phyloP scores from a whole-genome alignment of 2,329 filamentous ascomycete species.

The Metarhizium sp. region DNA sequence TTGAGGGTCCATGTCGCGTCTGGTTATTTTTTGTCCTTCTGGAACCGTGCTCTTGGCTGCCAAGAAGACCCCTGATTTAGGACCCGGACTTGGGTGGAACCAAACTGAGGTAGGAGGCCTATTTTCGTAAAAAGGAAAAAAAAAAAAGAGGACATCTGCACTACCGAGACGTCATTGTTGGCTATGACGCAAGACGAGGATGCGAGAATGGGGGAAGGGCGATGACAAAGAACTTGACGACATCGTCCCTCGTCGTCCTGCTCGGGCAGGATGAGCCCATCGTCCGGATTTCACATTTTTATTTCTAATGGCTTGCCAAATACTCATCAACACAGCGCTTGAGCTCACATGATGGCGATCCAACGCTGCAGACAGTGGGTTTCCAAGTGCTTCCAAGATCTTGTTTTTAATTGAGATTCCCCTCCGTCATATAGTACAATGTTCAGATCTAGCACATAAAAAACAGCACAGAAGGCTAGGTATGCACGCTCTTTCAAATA shows the following conservation, averaged over 20 bases:
- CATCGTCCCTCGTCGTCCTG: too few relatives aligned
- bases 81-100: background rate
- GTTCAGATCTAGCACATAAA: background rate
- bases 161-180: background rate
- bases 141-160: background rate
- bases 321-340: too few relatives aligned
- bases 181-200: background rate
- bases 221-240: background rate
- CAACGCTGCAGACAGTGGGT: too few relatives aligned
- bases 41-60: background rate
- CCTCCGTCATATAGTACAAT: too few relatives aligned
- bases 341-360: too few relatives aligned
- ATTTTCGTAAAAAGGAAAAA: background rate
- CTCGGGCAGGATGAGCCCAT: too few relatives aligned
- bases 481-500: constrained; percentile 1
- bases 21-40: background rate
- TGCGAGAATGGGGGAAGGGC: background rate
- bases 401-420: too few relatives aligned
- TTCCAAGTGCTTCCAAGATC: too few relatives aligned
- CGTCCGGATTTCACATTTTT: too few relatives aligned
- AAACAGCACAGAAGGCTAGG: background rate
- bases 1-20: too few relatives aligned
- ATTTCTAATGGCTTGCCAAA: too few relatives aligned
- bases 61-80: background rate
- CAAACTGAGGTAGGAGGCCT: background rate